phyloP scores from a whole-genome alignment of 139 green algal genomes.

The Chlamydomonas sp. region DNA sequence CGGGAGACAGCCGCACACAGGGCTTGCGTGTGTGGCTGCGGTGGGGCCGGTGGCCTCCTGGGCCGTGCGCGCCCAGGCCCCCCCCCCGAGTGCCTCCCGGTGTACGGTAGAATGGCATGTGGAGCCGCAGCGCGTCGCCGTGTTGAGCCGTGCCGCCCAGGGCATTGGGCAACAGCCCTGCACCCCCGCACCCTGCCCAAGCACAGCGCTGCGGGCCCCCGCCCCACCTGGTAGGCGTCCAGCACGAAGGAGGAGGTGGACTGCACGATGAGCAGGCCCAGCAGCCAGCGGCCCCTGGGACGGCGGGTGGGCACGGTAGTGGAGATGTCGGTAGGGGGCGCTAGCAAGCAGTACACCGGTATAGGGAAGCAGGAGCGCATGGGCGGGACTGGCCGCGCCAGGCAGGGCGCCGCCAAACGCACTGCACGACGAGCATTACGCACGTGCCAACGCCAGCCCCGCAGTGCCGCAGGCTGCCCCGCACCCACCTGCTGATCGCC shows the following conservation, averaged over 20 bases:
- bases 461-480: no score
- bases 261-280: slow-evolving; percentile 87
- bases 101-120: no score
- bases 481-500: slow-evolving; percentile 28
- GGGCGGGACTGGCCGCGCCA: neutral
- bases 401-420: no score
- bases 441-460: no score
- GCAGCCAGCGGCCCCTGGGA: slow-evolving; percentile 75
- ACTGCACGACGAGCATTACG: no score
- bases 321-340: neutral
- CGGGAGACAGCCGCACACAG: no score
- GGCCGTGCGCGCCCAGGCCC: no score
- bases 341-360: neutral
- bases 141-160: neutral
- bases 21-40: no score
- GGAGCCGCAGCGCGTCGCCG: neutral
- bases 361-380: neutral
- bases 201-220: neutral
- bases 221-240: slow-evolving; percentile 68
- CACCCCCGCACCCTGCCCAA: slow-evolving; percentile 8
- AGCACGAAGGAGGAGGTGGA: slow-evolving; percentile 83
- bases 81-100: no score
- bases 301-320: neutral
- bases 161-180: slow-evolving; percentile 42
- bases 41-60: no score